These are phyloP conservation scores for Plectosphaerella cucumerina DNA, from an alignment of 2,329 filamentous ascomycete genomes.

Conservation along the genomic window DNA sequence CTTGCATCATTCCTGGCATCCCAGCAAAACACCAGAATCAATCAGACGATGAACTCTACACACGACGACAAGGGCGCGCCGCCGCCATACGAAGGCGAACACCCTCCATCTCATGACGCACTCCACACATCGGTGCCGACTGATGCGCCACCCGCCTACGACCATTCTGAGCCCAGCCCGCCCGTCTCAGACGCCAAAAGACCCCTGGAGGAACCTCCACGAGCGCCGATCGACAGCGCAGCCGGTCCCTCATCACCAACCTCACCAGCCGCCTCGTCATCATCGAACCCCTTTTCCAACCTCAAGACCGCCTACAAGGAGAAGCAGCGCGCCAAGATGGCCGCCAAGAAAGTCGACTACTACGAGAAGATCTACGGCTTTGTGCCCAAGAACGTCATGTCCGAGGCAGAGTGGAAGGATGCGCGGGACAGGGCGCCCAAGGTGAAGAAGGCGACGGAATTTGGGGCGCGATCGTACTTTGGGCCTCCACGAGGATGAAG, in stretches of 20 bases:
- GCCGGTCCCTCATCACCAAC: background rate
- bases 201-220: background rate
- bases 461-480: background rate
- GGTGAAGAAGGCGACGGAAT: conserved; percentile 3
- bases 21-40: no score
- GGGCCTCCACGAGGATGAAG: background rate
- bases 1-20: no score
- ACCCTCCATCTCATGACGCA: no score
- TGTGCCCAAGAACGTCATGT: conserved; percentile 14
- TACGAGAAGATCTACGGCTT: conserved; percentile 14
- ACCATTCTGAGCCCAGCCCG: no score
- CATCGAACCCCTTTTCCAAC: background rate
- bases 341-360: conserved; percentile 10
- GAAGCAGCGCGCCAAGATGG: conserved; percentile 2
- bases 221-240: no score
- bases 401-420: conserved; percentile 11
- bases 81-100: no score
- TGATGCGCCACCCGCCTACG: background rate
- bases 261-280: background rate
- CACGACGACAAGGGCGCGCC: no score
- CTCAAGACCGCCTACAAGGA: conserved; percentile 1
- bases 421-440: conserved; percentile 6
- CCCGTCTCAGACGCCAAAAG: background rate
- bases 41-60: no score
- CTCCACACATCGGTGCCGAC: background rate